Evolutionary conservation across 805 yeast genomes (phyloP).

Genomic region (Candida odintsovae): DNA sequence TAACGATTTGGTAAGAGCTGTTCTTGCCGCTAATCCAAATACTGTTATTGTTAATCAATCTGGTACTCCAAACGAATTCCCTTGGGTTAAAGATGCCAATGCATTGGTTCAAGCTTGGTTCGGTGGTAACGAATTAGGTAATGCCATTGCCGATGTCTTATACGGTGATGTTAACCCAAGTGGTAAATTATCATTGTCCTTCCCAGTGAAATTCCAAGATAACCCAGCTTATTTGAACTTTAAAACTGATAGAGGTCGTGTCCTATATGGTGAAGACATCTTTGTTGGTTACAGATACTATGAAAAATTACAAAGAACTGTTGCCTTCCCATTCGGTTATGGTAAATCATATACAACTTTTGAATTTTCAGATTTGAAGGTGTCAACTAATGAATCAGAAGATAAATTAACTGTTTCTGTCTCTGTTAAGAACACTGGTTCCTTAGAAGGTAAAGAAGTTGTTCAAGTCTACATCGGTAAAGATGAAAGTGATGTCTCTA

Average conservation of each 20-base stretch:
- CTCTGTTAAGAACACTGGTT: constrained; percentile 43
- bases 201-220: constrained; percentile 46
- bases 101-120: constrained; percentile 52
- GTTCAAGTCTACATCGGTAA: constrained; percentile 48
- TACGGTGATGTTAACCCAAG: constrained; percentile 57
- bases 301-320: constrained; percentile 43
- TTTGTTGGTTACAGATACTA: constrained; percentile 59
- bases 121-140: constrained; percentile 56
- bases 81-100: constrained; percentile 41
- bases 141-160: constrained; percentile 54
- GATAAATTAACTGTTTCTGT: constrained; percentile 27
- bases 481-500: constrained; percentile 26
- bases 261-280: constrained; percentile 60
- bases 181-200: constrained; percentile 52
- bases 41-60: constrained; percentile 52
- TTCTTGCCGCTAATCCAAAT: constrained; percentile 43
- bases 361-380: constrained; percentile 32
- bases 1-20: constrained; percentile 40
- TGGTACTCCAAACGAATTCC: constrained; percentile 58
- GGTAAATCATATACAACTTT: constrained; percentile 59
- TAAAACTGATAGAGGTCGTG: constrained; percentile 45
- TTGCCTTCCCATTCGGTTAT: constrained; percentile 55
- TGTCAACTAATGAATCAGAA: constrained; percentile 24
- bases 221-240: constrained; percentile 52
- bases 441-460: constrained; percentile 44